Evolutionary conservation across 2,329 filamentous ascomycete genomes (phyloP).

Genomic region (Fonsecaea pugnacius): DNA sequence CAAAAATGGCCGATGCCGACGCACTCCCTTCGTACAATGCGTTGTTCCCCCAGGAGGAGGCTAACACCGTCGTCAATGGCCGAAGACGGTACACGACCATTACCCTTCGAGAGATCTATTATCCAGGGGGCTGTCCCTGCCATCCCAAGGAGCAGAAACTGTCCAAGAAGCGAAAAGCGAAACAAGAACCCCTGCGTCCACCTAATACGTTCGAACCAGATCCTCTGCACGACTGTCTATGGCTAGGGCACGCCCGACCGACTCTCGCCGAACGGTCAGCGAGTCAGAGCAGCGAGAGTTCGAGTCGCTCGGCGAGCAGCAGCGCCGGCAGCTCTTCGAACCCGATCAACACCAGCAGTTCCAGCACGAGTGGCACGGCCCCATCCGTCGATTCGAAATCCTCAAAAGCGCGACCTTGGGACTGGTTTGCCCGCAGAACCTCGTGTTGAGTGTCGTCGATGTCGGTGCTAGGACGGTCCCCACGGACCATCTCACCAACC

Average conservation of each 20-base stretch:
- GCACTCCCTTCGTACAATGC: constrained; percentile 30
- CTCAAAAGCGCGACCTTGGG: constrained; percentile 34
- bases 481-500: constrained; percentile 2
- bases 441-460: constrained; percentile 26
- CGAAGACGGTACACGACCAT: constrained; percentile 37
- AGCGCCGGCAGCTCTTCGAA: constrained; percentile 14
- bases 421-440: constrained; percentile 35
- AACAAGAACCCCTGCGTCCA: constrained; percentile 16
- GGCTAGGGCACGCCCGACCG: constrained; percentile 31
- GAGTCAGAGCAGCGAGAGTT: constrained; percentile 33
- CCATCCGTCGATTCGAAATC: constrained; percentile 32
- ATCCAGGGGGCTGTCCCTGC: constrained; percentile 35
- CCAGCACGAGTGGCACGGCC: constrained; percentile 11
- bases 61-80: constrained; percentile 27
- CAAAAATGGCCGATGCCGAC: constrained; percentile 24
- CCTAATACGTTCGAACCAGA: constrained; percentile 18
- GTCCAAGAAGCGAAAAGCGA: constrained; percentile 28
- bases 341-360: constrained; percentile 5
- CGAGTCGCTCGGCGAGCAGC: constrained; percentile 7
- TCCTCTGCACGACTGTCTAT: constrained; percentile 25
- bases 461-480: constrained; percentile 17
- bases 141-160: constrained; percentile 28
- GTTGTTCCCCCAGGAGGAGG: constrained; percentile 31
- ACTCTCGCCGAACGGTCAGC: constrained; percentile 24
- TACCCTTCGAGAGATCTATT: constrained; percentile 36